phyloP scores from a whole-genome alignment of 192 early-diverging fungal species.

The Podochytrium sp. region DNA sequence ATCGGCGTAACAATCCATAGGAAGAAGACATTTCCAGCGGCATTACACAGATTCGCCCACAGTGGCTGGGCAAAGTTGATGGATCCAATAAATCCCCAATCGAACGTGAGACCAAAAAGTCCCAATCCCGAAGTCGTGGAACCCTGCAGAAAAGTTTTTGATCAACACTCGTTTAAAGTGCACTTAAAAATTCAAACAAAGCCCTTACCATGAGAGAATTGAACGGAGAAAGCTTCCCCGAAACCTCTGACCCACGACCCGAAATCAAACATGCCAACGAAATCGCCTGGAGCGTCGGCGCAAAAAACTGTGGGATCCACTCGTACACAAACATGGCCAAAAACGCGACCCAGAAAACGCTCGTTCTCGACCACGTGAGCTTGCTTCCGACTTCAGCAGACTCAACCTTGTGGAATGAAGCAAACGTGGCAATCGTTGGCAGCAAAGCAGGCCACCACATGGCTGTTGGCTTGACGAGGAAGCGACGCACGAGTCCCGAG shows the following conservation, averaged over 20 bases:
- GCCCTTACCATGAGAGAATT: not conserved
- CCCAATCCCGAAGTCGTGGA: slow-evolving; percentile 1
- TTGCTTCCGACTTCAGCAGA: not conserved
- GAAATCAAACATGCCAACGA: slow-evolving; percentile 21
- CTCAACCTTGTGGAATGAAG: slow-evolving; percentile 14
- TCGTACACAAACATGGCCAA: slow-evolving; percentile 13
- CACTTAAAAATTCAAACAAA: too few species aligned
- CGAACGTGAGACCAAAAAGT: not conserved
- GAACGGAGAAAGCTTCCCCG: not conserved
- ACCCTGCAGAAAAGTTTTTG: not conserved
- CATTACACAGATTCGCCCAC: slow-evolving; percentile 7
- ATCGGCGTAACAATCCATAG: slow-evolving; percentile 21
- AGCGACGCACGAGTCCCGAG: slow-evolving; percentile 75
- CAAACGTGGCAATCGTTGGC: slow-evolving; percentile 42
- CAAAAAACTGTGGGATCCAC: slow-evolving; percentile 11
- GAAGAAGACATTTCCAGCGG: slow-evolving; percentile 1
- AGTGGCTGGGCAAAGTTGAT: slow-evolving; percentile 18
- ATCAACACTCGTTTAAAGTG: not conserved
- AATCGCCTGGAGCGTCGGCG: slow-evolving; percentile 2
- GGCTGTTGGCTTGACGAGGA: slow-evolving; percentile 78
- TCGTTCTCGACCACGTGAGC: not conserved
- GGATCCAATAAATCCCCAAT: slow-evolving; percentile 21
- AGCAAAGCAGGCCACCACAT: slow-evolving; percentile 59
- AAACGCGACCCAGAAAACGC: slow-evolving; percentile 18
- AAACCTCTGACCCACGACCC: not conserved